phyloP scores from a whole-genome alignment of 2,329 filamentous ascomycete species.

The Colletotrichum chrysophilum region DNA sequence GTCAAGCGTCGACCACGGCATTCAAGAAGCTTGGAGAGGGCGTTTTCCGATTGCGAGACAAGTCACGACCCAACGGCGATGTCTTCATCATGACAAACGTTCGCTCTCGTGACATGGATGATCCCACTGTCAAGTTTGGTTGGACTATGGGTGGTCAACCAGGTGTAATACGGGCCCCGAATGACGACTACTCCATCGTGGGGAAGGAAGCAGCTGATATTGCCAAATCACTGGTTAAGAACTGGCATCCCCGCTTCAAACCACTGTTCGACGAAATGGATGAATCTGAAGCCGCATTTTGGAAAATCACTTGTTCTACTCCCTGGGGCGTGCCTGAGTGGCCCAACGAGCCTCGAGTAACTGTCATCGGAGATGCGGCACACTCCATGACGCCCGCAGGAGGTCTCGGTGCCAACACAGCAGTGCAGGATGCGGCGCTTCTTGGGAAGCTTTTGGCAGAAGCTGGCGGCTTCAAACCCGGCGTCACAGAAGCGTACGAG shows the following conservation, averaged over 20 bases:
- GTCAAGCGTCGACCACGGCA: conserved; percentile 65
- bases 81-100: conserved; percentile 69
- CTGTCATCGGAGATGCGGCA: conserved; percentile 62
- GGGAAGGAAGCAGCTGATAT: not conserved
- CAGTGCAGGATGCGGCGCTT: not conserved
- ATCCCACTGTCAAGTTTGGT: conserved; percentile 61
- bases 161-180: conserved; percentile 61
- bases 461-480: not conserved
- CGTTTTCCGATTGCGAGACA: conserved; percentile 62
- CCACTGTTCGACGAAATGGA: not conserved
- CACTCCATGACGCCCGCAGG: conserved; percentile 55
- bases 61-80: conserved; percentile 46
- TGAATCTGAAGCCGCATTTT: conserved; percentile 48
- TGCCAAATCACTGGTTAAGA: not conserved
- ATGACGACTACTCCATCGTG: conserved; percentile 64
- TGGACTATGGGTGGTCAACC: conserved; percentile 68
- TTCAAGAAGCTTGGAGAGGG: conserved; percentile 69
- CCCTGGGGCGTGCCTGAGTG: conserved; percentile 66
- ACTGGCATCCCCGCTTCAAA: not conserved
- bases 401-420: not conserved
- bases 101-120: conserved; percentile 62
- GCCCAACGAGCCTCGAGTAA: conserved; percentile 62
- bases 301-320: conserved; percentile 70
- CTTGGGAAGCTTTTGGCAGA: not conserved
- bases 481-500: not conserved